Evolutionary conservation across 2,329 filamentous ascomycete species (phyloP).

Genomic region (Cercospora zeina): DNA sequence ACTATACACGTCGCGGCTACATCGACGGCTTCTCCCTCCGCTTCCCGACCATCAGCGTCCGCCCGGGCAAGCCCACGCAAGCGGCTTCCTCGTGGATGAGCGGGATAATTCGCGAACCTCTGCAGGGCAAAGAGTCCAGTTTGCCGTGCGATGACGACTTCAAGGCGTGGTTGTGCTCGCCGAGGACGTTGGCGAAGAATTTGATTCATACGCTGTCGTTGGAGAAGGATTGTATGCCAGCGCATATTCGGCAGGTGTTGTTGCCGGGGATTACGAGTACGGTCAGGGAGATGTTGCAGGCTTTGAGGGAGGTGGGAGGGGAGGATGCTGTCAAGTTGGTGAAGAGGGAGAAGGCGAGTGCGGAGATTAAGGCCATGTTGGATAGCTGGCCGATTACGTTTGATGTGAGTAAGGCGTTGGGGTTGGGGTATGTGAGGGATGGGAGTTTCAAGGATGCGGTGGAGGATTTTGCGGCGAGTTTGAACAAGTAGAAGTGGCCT

Average conservation of each 20-base stretch:
- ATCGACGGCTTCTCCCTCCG: conserved; percentile 48
- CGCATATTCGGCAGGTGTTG: conserved; percentile 54
- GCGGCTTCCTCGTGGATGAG: conserved; percentile 56
- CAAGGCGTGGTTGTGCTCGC: conserved; percentile 60
- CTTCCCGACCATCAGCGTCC: conserved; percentile 55
- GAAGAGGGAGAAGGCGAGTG: conserved; percentile 54
- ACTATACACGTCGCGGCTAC: conserved; percentile 54
- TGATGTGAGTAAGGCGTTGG: conserved; percentile 57
- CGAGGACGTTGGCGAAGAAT: conserved; percentile 57
- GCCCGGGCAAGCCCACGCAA: conserved; percentile 54
- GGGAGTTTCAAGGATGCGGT: conserved; percentile 51
- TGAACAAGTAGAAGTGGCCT: conserved; percentile 32
- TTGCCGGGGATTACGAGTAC: conserved; percentile 58
- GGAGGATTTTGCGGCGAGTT: conserved; percentile 44
- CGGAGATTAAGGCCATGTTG: conserved; percentile 54
- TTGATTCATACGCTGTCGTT: conserved; percentile 55
- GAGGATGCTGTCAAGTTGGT: conserved; percentile 54
- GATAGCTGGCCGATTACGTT: conserved; percentile 59
- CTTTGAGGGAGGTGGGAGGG: conserved; percentile 57
- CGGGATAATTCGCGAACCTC: conserved; percentile 56
- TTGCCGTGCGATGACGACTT: conserved; percentile 56
- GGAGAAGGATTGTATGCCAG: conserved; percentile 52
- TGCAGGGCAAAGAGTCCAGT: conserved; percentile 51
- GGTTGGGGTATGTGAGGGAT: conserved; percentile 55
- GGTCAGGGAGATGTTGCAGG: conserved; percentile 59